A percentile compares a stretch with the other conserved stretches of the same genome.
Conservation (phyloP, 345 rosid genomes). For the Syzygium aqueum region DNA sequence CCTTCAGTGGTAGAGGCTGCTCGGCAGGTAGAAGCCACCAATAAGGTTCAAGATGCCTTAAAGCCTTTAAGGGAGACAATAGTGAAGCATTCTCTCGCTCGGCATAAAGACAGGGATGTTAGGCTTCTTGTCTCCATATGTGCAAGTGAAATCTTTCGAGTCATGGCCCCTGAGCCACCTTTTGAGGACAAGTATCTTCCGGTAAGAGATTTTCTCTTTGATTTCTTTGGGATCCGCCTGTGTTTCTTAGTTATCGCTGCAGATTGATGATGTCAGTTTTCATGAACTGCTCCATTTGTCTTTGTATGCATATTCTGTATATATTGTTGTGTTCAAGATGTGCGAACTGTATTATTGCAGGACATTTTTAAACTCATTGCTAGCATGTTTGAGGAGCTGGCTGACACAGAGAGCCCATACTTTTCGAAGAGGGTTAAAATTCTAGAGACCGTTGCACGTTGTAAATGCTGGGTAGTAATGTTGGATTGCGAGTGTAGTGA, state of each 20-base stretch:
- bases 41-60: constrained; percentile 30
- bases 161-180: constrained; percentile 78
- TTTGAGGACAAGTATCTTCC: constrained; percentile 63
- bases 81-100: constrained; percentile 48
- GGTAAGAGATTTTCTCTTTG: constrained; percentile 18
- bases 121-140: constrained; percentile 69
- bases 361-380: constrained; percentile 59
- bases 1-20: constrained; percentile 27
- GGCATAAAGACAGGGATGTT: constrained; percentile 59
- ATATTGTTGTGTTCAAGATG: neutral
- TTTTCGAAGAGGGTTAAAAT: constrained; percentile 75
- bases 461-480: constrained; percentile 71
- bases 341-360: constrained; percentile 20
- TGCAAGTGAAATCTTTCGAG: constrained; percentile 59
- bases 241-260: neutral
- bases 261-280: neutral
- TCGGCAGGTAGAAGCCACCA: constrained; percentile 17
- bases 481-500: constrained; percentile 55
- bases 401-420: constrained; percentile 58
- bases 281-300: neutral
- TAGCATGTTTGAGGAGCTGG: constrained; percentile 55
- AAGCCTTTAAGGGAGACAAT: constrained; percentile 48
- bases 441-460: constrained; percentile 64
- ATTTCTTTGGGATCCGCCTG: neutral
- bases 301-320: neutral